Base-by-base conservation (phyloP, 139 green algal species). In the Chlamydomonas sp. region DNA sequence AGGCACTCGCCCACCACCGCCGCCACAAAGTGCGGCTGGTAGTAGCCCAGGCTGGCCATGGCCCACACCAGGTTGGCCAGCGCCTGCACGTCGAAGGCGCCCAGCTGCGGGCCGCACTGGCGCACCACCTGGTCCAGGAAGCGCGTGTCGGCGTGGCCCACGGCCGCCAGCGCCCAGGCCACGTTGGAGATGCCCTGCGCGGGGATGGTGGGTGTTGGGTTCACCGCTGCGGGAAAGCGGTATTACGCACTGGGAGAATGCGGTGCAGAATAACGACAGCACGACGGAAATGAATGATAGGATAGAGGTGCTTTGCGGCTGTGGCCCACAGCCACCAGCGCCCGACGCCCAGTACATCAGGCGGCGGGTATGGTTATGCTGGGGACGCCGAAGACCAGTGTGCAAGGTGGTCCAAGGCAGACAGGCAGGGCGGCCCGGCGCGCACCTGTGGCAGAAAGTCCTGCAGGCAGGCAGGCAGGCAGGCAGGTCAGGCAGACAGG, bases 131-230 rank as follows among this genome's bases (percentile, higher is more conserved):
- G 85, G 81, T 90, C 79, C 63, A 92, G 86, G 16, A 92, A 86
- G 16, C 12, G 20, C 14, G n/a, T 17, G 73, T 92, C 86, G 10
- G 31, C 16, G 83, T 91, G 86, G 20, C 86, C 86, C 58, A 86
- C 86, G 10, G 86, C 83, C 20, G 90, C 90, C 31, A 91, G 62
- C 10, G 86, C 90, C 93, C 93, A 95, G 6, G 89, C 90, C 5
- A 94, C 89, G 84, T 95, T 95, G 71, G 85, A 89, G n/a, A 95
- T 81, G 15, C 93, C 93, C 91, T 95, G 87, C 5, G 57, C 0
- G 57, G 1, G 20, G 72, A 6, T 5, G 60, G 68, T 6, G 10
- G 20, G 61, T 61, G 69, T 5, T 12, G 5, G 69, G 5, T 20
- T 76, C 5, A 31, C 5, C 5, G 31, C 17, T 57, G 5, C 77